Evolutionary conservation across 306 rosid genomes (phyloP).

Genomic region (Sesbania bispinosa): DNA sequence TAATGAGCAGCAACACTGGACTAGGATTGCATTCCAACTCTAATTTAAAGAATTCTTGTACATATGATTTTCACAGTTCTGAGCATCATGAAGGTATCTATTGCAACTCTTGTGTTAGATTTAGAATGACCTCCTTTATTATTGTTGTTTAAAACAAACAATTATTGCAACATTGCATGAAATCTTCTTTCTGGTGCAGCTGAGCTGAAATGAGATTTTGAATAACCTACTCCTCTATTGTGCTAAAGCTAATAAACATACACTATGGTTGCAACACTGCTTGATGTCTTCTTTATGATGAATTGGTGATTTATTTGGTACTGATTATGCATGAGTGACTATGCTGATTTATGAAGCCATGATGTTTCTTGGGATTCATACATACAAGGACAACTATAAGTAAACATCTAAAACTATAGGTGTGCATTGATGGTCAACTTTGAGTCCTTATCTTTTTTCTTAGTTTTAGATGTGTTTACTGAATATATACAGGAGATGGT

Average conservation of each 20-base stretch:
- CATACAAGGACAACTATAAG: background rate
- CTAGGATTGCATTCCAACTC: constrained; percentile 26
- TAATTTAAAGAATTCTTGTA: constrained; percentile 27
- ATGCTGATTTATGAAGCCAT: background rate
- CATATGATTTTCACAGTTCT: constrained; percentile 13
- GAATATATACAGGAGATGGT: no score
- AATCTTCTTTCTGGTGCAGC: background rate
- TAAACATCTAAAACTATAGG: background rate
- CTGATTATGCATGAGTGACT: background rate
- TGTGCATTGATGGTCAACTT: no score
- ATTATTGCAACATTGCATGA: background rate
- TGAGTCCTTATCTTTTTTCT: no score
- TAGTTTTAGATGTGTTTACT: no score
- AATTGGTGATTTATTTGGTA: background rate
- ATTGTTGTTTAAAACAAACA: background rate
- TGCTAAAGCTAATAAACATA: background rate
- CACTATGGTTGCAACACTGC: constrained; percentile 9
- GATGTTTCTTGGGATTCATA: background rate
- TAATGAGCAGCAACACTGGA: constrained; percentile 12
- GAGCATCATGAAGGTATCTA: constrained; percentile 44
- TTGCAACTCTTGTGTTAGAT: background rate
- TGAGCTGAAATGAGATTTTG: constrained; percentile 8
- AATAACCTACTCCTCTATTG: background rate
- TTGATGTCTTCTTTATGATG: background rate
- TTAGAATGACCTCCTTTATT: background rate